Percentiles rank a stretch among this genome's conserved stretches.
Evolutionary conservation across 192 early-diverging fungal species (phyloP).

Genomic region (Rhizophagus sp.): DNA sequence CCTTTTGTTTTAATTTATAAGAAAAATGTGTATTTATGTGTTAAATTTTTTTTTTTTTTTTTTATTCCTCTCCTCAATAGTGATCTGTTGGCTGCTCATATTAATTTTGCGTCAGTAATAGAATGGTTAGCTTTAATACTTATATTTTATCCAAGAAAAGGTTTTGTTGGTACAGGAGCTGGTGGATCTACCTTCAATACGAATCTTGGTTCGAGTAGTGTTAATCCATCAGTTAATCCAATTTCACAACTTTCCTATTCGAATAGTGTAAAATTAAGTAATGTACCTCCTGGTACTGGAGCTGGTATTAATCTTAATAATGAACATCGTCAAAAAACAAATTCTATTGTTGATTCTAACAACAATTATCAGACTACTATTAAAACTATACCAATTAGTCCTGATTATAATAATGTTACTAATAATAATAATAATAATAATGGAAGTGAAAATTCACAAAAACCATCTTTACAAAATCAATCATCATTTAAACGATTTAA

Average conservation of each 20-base stretch:
- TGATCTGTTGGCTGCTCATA: constrained; percentile 8
- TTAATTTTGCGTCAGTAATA: constrained; percentile 8
- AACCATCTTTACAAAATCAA: neutral
- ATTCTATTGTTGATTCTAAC: too few relatives aligned
- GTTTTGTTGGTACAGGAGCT: constrained; percentile 14
- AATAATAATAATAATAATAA: too few relatives aligned
- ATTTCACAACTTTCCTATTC: neutral
- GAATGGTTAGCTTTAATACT: constrained; percentile 20
- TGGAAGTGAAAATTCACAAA: too few relatives aligned
- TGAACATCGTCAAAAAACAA: neutral
- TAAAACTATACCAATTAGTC: too few relatives aligned
- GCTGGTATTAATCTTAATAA: neutral
- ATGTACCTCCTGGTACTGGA: neutral
- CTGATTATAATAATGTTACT: too few relatives aligned
- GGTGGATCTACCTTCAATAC: neutral
- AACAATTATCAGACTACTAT: too few relatives aligned
- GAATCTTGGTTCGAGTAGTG: neutral
- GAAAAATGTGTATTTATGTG: too few relatives aligned
- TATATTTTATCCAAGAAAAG: constrained; percentile 27
- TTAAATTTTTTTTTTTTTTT: too few relatives aligned
- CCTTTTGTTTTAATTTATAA: too few relatives aligned
- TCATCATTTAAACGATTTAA: neutral
- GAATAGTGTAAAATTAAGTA: neutral
- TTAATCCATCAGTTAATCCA: neutral
- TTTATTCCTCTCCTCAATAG: neutral